These are phyloP conservation scores for Zymoseptoria pseudotritici DNA, from an alignment of 2,329 filamentous ascomycete species.

Conservation along the genomic window DNA sequence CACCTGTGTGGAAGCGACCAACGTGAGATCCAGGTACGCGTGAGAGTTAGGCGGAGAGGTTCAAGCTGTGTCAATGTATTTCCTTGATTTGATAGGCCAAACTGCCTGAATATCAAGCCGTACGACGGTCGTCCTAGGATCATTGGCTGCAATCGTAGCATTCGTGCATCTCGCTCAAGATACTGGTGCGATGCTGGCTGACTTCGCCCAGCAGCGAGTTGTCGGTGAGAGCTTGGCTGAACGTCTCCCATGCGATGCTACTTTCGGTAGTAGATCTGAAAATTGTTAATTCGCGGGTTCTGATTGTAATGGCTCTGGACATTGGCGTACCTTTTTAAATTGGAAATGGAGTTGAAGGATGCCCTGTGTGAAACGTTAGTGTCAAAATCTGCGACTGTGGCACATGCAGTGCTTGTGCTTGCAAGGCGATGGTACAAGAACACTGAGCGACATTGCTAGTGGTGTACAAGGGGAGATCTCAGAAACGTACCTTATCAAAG, in stretches of 20 bases:
- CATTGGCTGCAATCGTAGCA: not conserved
- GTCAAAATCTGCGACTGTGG: constrained; percentile 9
- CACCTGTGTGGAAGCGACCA: constrained; percentile 15
- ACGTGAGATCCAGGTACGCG: constrained; percentile 18
- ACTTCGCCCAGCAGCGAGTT: not conserved
- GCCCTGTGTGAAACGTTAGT: constrained; percentile 51
- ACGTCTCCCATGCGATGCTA: constrained; percentile 11
- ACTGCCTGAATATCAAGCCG: constrained; percentile 7
- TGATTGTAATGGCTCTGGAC: constrained; percentile 4
- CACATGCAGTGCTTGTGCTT: constrained; percentile 8
- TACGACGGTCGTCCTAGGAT: constrained; percentile 7
- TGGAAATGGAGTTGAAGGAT: constrained; percentile 96
- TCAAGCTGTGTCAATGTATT: constrained; percentile 9
- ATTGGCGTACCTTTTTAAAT: constrained; percentile 76
- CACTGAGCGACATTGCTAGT: not conserved
- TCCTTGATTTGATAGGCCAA: constrained; percentile 7
- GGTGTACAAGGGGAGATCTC: not conserved
- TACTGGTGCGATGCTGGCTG: not conserved
- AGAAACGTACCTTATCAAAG: constrained; percentile 78
- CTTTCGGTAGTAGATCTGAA: constrained; percentile 43
- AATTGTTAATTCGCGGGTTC: constrained; percentile 11
- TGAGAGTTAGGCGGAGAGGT: constrained; percentile 6
- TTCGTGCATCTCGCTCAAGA: not conserved
- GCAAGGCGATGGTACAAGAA: not conserved
- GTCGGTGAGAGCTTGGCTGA: not conserved